Conservation (phyloP, 148 eudicot genomes). For the Spergularia bocconei region DNA sequence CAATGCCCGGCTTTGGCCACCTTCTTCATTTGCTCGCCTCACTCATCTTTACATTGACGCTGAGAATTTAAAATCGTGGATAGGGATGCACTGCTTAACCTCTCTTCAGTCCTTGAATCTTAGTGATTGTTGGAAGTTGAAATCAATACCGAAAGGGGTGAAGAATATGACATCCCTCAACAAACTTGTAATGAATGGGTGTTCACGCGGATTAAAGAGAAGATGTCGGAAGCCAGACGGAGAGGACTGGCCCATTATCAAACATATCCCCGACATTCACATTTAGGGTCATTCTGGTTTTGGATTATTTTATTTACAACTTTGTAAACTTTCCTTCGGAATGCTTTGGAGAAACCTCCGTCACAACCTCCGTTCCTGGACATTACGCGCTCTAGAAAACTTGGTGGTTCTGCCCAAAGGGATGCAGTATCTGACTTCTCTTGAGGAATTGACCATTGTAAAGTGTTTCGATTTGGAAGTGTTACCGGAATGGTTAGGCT, state of each 20-base stretch:
- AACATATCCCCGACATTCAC: too few relatives aligned
- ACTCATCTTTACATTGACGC: neutral
- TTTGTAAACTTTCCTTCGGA: too few relatives aligned
- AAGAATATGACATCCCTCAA: constrained; percentile 16
- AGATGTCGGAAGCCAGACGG: neutral
- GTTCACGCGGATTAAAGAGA: too few relatives aligned
- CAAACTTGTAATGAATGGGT: constrained; percentile 2
- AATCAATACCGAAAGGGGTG: constrained; percentile 16
- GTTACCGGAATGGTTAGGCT: constrained; percentile 9
- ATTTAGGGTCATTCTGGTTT: too few relatives aligned
- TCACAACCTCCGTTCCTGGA: neutral
- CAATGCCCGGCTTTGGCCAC: neutral
- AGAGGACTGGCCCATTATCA: constrained; percentile 3
- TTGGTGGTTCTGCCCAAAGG: neutral
- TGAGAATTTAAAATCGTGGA: constrained; percentile 12
- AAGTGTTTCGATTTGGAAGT: neutral
- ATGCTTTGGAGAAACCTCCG: neutral
- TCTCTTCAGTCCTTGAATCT: constrained; percentile 18
- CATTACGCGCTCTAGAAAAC: neutral
- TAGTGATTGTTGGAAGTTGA: neutral
- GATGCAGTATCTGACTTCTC: constrained; percentile 8
- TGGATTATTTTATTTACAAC: too few relatives aligned
- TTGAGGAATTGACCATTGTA: neutral
- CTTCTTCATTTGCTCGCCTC: neutral
- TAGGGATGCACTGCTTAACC: constrained; percentile 9